Evolutionary conservation across 163 green algal genomes (phyloP).

Genomic region (Chlamydomonas reinhardtii): DNA sequence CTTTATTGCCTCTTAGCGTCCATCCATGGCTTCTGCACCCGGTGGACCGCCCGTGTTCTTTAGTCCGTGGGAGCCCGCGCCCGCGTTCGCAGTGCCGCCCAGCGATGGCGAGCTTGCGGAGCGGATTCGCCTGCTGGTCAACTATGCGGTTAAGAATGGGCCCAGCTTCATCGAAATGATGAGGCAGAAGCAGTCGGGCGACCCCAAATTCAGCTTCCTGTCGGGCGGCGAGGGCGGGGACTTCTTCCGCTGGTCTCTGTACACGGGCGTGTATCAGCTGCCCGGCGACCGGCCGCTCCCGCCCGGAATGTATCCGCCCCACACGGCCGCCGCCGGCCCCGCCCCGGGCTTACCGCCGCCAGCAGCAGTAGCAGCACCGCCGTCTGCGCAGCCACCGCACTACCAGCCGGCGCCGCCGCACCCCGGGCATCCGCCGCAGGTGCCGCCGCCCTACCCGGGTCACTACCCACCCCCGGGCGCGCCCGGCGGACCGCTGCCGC

Average conservation of each 20-base stretch:
- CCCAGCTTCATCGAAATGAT: constrained; percentile 70
- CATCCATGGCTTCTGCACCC: too few species aligned
- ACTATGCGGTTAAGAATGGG: constrained; percentile 56
- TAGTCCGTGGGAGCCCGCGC: constrained; percentile 46
- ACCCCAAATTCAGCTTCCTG: constrained; percentile 81
- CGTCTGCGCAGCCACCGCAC: background rate
- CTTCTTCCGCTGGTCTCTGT: constrained; percentile 74
- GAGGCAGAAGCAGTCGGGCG: constrained; percentile 56
- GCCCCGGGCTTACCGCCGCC: background rate
- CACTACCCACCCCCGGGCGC: background rate
- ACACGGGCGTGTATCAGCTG: constrained; percentile 56
- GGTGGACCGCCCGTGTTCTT: constrained; percentile 30
- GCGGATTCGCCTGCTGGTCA: constrained; percentile 70
- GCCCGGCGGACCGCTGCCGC: background rate
- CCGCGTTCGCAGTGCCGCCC: constrained; percentile 57
- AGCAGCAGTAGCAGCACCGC: background rate
- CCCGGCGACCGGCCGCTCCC: constrained; percentile 51
- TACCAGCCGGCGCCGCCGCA: background rate
- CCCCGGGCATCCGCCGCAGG: background rate
- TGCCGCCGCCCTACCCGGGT: background rate
- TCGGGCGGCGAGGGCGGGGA: constrained; percentile 52
- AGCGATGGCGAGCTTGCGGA: constrained; percentile 59
- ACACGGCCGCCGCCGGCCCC: background rate
- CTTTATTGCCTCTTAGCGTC: too few species aligned
- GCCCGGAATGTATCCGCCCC: constrained; percentile 4